Percentiles rank a stretch among this genome's conserved stretches.
Conservation (phyloP, 768 basidiomycete species). For the Lactarius sp. region DNA sequence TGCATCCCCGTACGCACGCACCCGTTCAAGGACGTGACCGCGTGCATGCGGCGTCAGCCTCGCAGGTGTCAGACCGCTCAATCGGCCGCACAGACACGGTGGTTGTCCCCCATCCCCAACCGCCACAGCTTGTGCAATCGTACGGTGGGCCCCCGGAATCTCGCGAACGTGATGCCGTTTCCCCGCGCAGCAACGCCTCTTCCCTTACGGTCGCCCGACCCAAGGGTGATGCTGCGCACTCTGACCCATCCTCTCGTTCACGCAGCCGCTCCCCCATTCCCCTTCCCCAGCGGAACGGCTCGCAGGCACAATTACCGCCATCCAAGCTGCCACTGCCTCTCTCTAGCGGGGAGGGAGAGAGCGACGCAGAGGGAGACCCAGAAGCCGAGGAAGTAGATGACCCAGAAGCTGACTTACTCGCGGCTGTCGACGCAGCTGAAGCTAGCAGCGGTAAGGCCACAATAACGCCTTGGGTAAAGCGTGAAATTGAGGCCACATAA, state of each 20-base stretch:
- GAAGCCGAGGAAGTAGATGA: conserved; percentile 34
- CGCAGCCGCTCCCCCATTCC: conserved; percentile 17
- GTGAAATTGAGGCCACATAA: conserved; percentile 18
- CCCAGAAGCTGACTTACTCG: conserved; percentile 35
- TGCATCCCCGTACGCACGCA: conserved; percentile 12
- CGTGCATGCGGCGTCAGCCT: conserved; percentile 1
- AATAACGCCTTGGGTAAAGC: conserved; percentile 21
- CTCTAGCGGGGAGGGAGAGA: conserved; percentile 35
- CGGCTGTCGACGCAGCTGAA: conserved; percentile 40
- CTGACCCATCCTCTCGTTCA: conserved; percentile 21
- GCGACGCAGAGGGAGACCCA: conserved; percentile 35
- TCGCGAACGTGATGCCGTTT: conserved; percentile 20
- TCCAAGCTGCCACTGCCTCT: conserved; percentile 5
- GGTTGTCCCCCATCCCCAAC: conserved; percentile 9
- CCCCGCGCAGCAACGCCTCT: conserved; percentile 39
- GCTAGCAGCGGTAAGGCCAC: conserved; percentile 27
- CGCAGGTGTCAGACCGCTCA: conserved; percentile 18
- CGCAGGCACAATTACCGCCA: conserved; percentile 12
- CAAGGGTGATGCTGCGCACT: conserved; percentile 30
- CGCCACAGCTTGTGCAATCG: conserved; percentile 7
- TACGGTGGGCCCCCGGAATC: conserved; percentile 8
- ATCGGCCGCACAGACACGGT: conserved; percentile 23
- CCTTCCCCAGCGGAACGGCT: conserved; percentile 17
- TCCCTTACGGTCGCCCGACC: conserved; percentile 12
- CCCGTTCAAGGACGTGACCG: conserved; percentile 14